phyloP scores from a whole-genome alignment of 2,329 filamentous ascomycete species.

The Mycosphaerella sp. region DNA sequence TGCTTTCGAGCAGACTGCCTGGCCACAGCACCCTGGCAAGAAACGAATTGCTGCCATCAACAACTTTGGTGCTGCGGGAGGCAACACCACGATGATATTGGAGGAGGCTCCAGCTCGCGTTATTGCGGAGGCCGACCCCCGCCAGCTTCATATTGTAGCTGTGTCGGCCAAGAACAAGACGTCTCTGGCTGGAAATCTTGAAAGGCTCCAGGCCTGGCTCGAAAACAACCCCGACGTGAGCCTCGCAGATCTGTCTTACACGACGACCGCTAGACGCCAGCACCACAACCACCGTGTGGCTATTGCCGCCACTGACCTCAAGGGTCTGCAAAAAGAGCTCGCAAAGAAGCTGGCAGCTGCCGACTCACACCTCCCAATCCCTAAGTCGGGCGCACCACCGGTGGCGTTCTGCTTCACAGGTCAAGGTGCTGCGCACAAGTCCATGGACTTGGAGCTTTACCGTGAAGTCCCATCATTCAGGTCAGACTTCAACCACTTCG shows the following conservation, averaged over 20 bases:
- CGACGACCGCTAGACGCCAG: slow-evolving; percentile 54
- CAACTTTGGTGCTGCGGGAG: slow-evolving; percentile 66
- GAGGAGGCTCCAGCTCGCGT: slow-evolving; percentile 51
- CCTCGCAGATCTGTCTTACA: slow-evolving; percentile 57
- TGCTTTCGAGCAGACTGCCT: slow-evolving; percentile 42
- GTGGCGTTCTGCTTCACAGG: slow-evolving; percentile 40
- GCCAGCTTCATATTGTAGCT: slow-evolving; percentile 53
- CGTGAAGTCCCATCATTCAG: slow-evolving; percentile 29
- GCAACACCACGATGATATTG: slow-evolving; percentile 62
- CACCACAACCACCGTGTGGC: slow-evolving; percentile 40
- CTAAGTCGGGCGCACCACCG: slow-evolving; percentile 17
- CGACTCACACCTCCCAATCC: slow-evolving; percentile 16
- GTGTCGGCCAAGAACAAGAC: slow-evolving; percentile 51
- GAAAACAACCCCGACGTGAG: slow-evolving; percentile 45
- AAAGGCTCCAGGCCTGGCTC: slow-evolving; percentile 51
- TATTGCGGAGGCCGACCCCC: slow-evolving; percentile 42
- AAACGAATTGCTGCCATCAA: slow-evolving; percentile 49
- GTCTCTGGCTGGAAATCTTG: slow-evolving; percentile 50
- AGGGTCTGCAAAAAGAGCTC: slow-evolving; percentile 29
- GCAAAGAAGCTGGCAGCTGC: slow-evolving; percentile 9
- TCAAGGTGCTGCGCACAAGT: slow-evolving; percentile 32
- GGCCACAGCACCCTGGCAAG: slow-evolving; percentile 26
- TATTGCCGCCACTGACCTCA: slow-evolving; percentile 29
- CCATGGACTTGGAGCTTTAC: slow-evolving; percentile 32
- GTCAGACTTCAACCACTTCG: slow-evolving; percentile 29